A percentile compares a stretch with the other conserved stretches of the same genome.
These are phyloP conservation scores for Aspergillus tanneri DNA, from an alignment of 2,329 filamentous ascomycete species.

Conservation along the genomic window DNA sequence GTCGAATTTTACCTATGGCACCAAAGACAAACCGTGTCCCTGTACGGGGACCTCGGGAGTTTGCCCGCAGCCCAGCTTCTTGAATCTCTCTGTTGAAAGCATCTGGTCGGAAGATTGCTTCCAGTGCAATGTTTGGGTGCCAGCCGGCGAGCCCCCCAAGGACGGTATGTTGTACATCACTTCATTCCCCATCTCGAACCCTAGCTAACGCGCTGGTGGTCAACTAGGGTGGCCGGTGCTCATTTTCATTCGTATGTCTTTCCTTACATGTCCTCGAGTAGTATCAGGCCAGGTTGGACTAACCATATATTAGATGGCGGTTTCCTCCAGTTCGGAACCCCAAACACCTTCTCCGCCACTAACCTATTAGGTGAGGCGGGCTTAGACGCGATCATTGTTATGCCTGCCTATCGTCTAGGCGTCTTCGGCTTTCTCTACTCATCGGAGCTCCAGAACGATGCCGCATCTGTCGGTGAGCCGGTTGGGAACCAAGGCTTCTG, in stretches of 20 bases:
- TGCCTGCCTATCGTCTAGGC: slow-evolving; percentile 58
- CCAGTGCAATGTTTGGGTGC: slow-evolving; percentile 57
- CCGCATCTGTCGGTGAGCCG: slow-evolving; percentile 36
- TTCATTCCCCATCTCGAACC: neutral
- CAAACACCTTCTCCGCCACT: slow-evolving; percentile 49
- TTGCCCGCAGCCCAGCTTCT: slow-evolving; percentile 53
- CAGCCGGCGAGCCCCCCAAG: slow-evolving; percentile 45
- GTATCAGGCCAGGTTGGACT: neutral
- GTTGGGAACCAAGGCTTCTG: slow-evolving; percentile 56
- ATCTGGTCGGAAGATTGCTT: slow-evolving; percentile 55
- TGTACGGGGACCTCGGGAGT: slow-evolving; percentile 42
- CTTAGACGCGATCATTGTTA: slow-evolving; percentile 53
- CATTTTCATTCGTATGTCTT: slow-evolving; percentile 55
- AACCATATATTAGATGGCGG: slow-evolving; percentile 48
- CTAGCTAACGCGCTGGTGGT: neutral
- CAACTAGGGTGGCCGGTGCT: slow-evolving; percentile 56
- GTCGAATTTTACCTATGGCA: slow-evolving; percentile 53
- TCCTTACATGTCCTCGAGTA: neutral
- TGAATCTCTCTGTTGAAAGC: slow-evolving; percentile 32
- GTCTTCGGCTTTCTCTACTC: slow-evolving; percentile 57
- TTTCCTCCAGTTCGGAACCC: slow-evolving; percentile 57
- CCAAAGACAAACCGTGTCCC: slow-evolving; percentile 46
- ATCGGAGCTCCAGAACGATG: slow-evolving; percentile 47
- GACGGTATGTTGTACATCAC: slow-evolving; percentile 23
- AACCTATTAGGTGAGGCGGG: slow-evolving; percentile 51